Conservation (phyloP, 768 basidiomycete species). For the Candolleomyces eurysporus region DNA sequence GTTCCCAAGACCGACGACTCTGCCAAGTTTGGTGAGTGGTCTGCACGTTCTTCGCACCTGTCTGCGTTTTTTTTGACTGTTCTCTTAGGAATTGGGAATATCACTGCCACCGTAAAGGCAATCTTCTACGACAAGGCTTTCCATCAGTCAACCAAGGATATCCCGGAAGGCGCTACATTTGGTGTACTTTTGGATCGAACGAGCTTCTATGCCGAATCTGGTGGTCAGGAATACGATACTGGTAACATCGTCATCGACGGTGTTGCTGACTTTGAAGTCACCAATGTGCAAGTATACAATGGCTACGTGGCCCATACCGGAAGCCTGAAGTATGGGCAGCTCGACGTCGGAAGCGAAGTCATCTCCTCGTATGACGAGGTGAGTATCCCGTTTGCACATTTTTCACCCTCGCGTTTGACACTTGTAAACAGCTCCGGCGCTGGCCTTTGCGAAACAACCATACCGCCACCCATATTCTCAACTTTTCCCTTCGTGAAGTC, state of each 20-base stretch:
- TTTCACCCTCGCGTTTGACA: slow-evolving; percentile 1
- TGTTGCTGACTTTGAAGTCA: slow-evolving; percentile 88
- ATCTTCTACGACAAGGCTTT: slow-evolving; percentile 85
- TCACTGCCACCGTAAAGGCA: slow-evolving; percentile 71
- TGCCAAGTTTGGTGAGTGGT: slow-evolving; percentile 78
- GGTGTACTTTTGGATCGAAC: slow-evolving; percentile 90
- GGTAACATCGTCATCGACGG: slow-evolving; percentile 94
- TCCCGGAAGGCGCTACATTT: slow-evolving; percentile 68
- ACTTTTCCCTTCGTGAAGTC: slow-evolving; percentile 87
- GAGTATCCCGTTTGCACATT: slow-evolving; percentile 8
- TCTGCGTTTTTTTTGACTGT: not conserved
- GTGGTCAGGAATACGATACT: slow-evolving; percentile 96
- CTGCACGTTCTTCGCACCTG: not conserved
- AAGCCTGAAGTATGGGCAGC: slow-evolving; percentile 80
- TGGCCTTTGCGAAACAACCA: slow-evolving; percentile 98
- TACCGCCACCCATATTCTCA: slow-evolving; percentile 97
- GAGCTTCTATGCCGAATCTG: slow-evolving; percentile 96
- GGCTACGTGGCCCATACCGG: slow-evolving; percentile 97
- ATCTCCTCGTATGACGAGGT: slow-evolving; percentile 94
- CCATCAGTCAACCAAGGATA: slow-evolving; percentile 57
- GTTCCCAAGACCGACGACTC: slow-evolving; percentile 94
- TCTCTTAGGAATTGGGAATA: slow-evolving; percentile 68
- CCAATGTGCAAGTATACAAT: slow-evolving; percentile 90
- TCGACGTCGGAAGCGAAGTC: slow-evolving; percentile 78
- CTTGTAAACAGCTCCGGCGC: slow-evolving; percentile 63